Percentiles rank a stretch among this genome's conserved stretches.
Evolutionary conservation across 306 rosid genomes (phyloP).

Genomic region (Lathyrus sativus): DNA sequence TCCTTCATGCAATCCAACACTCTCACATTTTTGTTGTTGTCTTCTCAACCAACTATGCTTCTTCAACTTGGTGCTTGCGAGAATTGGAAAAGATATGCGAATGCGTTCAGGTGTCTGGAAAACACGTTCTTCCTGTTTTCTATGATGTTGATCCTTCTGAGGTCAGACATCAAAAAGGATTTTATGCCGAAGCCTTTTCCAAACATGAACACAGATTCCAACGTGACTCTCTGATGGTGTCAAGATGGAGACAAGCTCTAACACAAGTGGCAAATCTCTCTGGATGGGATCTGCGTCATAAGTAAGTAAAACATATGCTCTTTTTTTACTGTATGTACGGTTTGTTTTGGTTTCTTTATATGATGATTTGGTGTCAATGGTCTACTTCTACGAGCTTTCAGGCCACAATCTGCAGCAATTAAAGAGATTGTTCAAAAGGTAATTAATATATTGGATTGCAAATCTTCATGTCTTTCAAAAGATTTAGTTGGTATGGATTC

Average conservation of each 20-base stretch:
- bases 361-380: neutral
- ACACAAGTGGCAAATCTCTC: neutral
- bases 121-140: neutral
- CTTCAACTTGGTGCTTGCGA: neutral
- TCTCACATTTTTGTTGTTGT: neutral
- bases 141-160: slow-evolving; percentile 6
- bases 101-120: too few species aligned
- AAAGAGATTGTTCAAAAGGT: slow-evolving; percentile 8
- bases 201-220: neutral
- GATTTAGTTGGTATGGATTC: neutral
- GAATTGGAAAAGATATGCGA: neutral
- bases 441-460: neutral
- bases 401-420: neutral
- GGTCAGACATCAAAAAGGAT: neutral
- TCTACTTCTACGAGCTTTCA: neutral
- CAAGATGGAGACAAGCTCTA: neutral
- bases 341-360: neutral
- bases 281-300: neutral
- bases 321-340: neutral
- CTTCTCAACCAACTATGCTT: neutral
- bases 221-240: neutral
- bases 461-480: neutral
- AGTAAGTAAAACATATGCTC: neutral
- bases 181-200: neutral
- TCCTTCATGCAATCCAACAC: neutral